A percentile compares a stretch with the other conserved stretches of the same genome.
phyloP scores from a whole-genome alignment of 2,329 filamentous ascomycete genomes.

The Aspergillus pseudoglaucus region DNA sequence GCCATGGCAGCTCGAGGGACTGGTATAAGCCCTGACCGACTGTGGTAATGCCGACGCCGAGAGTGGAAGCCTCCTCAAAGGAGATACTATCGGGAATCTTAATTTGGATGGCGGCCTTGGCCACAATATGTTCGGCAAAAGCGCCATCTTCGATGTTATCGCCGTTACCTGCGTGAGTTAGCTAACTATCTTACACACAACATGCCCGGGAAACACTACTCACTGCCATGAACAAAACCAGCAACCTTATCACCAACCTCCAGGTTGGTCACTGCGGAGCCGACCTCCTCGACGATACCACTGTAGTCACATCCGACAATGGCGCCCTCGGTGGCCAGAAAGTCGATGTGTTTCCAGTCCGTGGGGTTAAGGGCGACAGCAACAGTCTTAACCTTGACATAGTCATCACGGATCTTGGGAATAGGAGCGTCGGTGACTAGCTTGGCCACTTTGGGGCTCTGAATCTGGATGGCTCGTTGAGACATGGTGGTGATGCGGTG shows the following conservation, averaged over 20 bases:
- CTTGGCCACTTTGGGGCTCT: constrained; percentile 15
- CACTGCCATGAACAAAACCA: constrained; percentile 42
- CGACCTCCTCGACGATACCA: constrained; percentile 46
- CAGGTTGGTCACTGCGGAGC: constrained; percentile 41
- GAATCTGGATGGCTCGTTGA: constrained; percentile 28
- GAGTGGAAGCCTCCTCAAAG: constrained; percentile 46
- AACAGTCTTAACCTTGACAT: constrained; percentile 46
- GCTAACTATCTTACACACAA: too few species aligned
- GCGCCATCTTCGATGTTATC: constrained; percentile 41
- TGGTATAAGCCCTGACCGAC: constrained; percentile 40
- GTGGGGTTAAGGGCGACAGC: constrained; percentile 49
- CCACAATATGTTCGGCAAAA: constrained; percentile 47
- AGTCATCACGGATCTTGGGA: constrained; percentile 40
- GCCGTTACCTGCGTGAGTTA: constrained; percentile 11
- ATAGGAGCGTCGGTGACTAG: constrained; percentile 26
- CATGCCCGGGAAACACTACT: too few species aligned
- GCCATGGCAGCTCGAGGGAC: constrained; percentile 13
- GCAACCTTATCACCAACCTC: constrained; percentile 46
- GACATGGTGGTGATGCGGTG: background rate
- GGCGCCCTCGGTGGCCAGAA: constrained; percentile 24
- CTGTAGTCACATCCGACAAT: constrained; percentile 46
- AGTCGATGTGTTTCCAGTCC: constrained; percentile 47
- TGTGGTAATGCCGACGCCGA: constrained; percentile 46
- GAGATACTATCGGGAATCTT: constrained; percentile 41
- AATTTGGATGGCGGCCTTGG: constrained; percentile 42